These are phyloP conservation scores for Aspergillus melleus DNA, from an alignment of 2,329 filamentous ascomycete genomes.

Conservation along the genomic window DNA sequence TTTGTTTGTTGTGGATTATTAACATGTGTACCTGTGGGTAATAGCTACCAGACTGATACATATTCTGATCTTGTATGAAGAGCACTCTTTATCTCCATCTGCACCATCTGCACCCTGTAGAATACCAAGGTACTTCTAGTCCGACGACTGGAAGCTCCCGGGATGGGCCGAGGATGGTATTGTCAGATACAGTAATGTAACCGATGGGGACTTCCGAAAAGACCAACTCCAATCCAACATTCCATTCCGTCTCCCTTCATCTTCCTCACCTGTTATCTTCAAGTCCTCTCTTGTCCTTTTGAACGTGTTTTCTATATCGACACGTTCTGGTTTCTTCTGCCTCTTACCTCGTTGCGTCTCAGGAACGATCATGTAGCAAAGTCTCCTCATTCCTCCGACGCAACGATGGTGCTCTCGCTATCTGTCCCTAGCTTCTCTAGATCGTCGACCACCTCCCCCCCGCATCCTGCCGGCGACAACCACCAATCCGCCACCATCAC, in stretches of 20 bases:
- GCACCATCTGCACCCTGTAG: no score
- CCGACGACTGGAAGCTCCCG: no score
- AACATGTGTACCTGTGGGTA: not conserved
- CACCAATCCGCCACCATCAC: constrained; percentile 38
- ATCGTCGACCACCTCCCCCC: constrained; percentile 27
- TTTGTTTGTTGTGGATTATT: not conserved
- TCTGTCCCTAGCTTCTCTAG: constrained; percentile 37
- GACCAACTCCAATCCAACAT: not conserved
- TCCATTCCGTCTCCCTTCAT: not conserved
- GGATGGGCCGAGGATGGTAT: not conserved
- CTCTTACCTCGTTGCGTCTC: not conserved
- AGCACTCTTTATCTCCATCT: no score
- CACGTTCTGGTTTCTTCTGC: not conserved
- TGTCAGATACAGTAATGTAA: not conserved
- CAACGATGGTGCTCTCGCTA: constrained; percentile 41
- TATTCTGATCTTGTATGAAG: not conserved
- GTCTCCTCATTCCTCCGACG: constrained; percentile 7
- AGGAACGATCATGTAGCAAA: constrained; percentile 34
- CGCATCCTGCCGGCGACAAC: constrained; percentile 26
- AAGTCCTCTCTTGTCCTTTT: not conserved
- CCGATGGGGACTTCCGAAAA: not conserved
- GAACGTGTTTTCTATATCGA: not conserved
- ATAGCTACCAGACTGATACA: not conserved
- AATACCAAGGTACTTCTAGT: no score
- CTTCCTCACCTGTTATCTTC: not conserved